phyloP scores from a whole-genome alignment of 2,329 filamentous ascomycete species.

The Eurotiales sp. region DNA sequence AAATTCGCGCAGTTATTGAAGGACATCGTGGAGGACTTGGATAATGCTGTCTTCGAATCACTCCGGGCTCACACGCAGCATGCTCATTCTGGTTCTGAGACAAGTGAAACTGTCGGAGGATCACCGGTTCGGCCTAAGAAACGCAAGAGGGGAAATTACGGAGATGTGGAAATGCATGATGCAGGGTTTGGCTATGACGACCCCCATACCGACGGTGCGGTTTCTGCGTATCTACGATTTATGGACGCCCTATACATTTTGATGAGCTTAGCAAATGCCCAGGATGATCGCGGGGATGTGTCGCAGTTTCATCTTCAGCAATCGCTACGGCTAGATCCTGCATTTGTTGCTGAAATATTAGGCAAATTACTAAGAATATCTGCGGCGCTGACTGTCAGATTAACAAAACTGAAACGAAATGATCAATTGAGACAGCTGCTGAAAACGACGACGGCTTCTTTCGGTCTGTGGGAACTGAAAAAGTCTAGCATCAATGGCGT shows the following conservation, averaged over 20 bases:
- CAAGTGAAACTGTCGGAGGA: constrained; percentile 30
- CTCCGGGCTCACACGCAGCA: constrained; percentile 22
- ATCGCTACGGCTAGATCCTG: constrained; percentile 34
- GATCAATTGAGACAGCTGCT: constrained; percentile 33
- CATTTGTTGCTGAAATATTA: constrained; percentile 31
- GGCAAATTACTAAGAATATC: constrained; percentile 33
- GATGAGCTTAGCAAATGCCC: constrained; percentile 25
- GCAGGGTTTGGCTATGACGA: background rate
- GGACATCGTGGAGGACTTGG: constrained; percentile 59
- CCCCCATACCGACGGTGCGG: constrained; percentile 14
- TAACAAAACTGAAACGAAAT: constrained; percentile 25
- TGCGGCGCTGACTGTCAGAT: constrained; percentile 28
- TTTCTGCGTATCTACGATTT: constrained; percentile 30
- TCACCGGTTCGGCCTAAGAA: constrained; percentile 31
- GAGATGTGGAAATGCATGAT: constrained; percentile 7
- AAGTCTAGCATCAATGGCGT: constrained; percentile 31
- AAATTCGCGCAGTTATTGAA: constrained; percentile 65
- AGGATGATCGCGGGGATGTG: constrained; percentile 25
- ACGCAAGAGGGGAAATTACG: constrained; percentile 35
- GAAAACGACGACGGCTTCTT: constrained; percentile 29
- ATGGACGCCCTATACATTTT: constrained; percentile 34
- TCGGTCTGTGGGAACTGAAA: constrained; percentile 37
- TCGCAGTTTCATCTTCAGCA: constrained; percentile 39
- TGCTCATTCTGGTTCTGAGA: constrained; percentile 31
- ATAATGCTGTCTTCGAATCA: constrained; percentile 27